These are phyloP conservation scores for Eleusine coracana DNA, from an alignment of 176 grass and related monocot species.

Conservation along the genomic window DNA sequence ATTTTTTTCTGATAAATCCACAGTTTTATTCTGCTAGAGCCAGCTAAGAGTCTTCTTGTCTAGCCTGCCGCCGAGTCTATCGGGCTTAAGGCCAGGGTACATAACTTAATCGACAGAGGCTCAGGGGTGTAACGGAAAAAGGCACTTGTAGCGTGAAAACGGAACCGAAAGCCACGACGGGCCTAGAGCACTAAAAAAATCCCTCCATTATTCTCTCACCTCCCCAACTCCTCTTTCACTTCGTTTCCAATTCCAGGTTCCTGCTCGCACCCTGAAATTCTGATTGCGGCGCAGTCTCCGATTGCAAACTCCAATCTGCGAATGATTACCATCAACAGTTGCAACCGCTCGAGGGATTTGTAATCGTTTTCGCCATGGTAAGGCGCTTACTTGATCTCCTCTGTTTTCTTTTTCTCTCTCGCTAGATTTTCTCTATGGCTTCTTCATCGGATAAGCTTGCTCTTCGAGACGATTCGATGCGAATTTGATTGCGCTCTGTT, in stretches of 20 bases:
- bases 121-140: not conserved
- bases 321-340: constrained; percentile 5
- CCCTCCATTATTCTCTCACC: constrained; percentile 36
- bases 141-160: not conserved
- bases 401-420: constrained; percentile 13
- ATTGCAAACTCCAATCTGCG: not conserved
- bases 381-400: constrained; percentile 35
- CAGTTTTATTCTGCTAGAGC: not conserved
- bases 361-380: constrained; percentile 53
- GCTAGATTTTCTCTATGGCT: not conserved
- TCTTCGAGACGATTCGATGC: not conserved
- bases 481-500: not conserved
- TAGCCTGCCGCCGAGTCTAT: not conserved
- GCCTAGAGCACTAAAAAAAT: constrained; percentile 38
- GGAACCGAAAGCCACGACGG: constrained; percentile 38
- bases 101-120: fast-evolving
- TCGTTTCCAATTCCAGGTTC: constrained; percentile 25
- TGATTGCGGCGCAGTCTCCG: not conserved
- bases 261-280: constrained; percentile 9
- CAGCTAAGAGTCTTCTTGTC: not conserved
- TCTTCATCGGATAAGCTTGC: constrained; percentile 3
- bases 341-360: not conserved
- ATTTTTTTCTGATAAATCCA: not conserved
- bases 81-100: too few relatives aligned
- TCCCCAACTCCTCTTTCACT: constrained; percentile 29